Evolutionary conservation across 2,329 filamentous ascomycete species (phyloP), one percentile per base, ranked within the genome.

Genomic region (Waltergamsia citrina): DNA sequence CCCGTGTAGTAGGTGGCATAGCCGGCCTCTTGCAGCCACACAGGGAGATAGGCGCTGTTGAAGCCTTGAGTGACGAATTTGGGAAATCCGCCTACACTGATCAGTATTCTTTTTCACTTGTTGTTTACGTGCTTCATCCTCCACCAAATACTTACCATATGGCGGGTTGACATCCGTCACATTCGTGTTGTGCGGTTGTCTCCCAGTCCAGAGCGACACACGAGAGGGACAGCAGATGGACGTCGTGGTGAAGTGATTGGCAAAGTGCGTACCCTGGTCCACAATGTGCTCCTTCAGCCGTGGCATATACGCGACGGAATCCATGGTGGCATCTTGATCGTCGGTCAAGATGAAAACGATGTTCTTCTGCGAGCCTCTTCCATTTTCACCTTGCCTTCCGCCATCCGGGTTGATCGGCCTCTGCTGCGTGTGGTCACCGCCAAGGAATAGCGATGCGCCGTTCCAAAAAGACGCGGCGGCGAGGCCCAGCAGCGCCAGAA

Each of bases 1-100:
- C 78, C 81, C 0, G 72, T 74, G 44, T 85, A 85, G 46, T 81
- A 84, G 0, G 80, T 84, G 42, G 74, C 71, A 48, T 85, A 85
- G 0, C 78, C 79, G 0, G 70, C 72, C 4, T 69, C 52, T 42
- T 83, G 76, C n/a, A 86, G 54, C 79, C 81, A 85, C 0, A 85
- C 50, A 0, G 80, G 81, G 0, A 85, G 63, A 39, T 80, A 84
- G 23, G 78, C 69, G 2, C 78, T 67, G 38, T 85, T 82, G 39
- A 74, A 65, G 1, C 80, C 79, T 34, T 80, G 64, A 4, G 59
- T 58, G 11, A 84, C 57, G 36, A 85, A 81, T 44, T 83, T 82
- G 2, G 74, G 71, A 43, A 78, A 85, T 4, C 56, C 57, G 34
- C 51, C 47, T 33, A 26, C 6, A n/a, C 7, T 8, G 10, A 9